Percentiles rank a stretch among this genome's conserved stretches.
These are phyloP conservation scores for Shiraia sp. DNA, from an alignment of 2,329 filamentous ascomycete species.

Conservation along the genomic window DNA sequence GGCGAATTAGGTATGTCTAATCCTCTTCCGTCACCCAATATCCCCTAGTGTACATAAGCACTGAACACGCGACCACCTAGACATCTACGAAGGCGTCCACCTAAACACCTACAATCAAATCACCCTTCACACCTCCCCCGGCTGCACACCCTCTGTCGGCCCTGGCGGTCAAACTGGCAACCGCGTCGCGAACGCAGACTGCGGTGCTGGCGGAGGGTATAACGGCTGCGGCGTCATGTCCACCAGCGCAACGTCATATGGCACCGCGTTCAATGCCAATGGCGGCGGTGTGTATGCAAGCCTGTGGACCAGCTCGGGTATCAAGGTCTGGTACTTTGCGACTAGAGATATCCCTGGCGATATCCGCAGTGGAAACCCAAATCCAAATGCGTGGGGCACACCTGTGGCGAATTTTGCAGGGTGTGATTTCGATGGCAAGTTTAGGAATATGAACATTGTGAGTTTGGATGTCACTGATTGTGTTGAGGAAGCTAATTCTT, in stretches of 20 bases:
- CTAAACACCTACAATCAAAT: conserved; percentile 42
- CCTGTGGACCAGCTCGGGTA: conserved; percentile 46
- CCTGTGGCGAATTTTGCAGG: conserved; percentile 45
- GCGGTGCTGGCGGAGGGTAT: conserved; percentile 41
- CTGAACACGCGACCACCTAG: too few relatives aligned
- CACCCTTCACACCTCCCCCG: conserved; percentile 43
- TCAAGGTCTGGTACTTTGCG: conserved; percentile 55
- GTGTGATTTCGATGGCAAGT: conserved; percentile 43
- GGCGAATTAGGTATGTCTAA: conserved; percentile 39
- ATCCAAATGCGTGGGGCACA: conserved; percentile 48
- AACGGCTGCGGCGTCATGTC: conserved; percentile 39
- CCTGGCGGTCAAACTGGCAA: conserved; percentile 37
- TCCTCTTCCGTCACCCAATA: neutral
- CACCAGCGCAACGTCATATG: conserved; percentile 36
- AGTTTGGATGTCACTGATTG: conserved; percentile 6
- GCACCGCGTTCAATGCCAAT: conserved; percentile 45
- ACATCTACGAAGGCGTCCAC: conserved; percentile 43
- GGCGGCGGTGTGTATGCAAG: conserved; percentile 51
- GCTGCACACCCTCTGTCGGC: conserved; percentile 38
- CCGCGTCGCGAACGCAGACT: conserved; percentile 36
- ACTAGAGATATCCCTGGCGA: conserved; percentile 47
- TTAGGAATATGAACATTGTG: conserved; percentile 44
- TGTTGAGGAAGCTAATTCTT: neutral
- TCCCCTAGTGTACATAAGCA: too few relatives aligned
- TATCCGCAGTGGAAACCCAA: conserved; percentile 45